phyloP scores from a whole-genome alignment of 192 early-diverging fungal genomes.

The Obelidium mucronatum region DNA sequence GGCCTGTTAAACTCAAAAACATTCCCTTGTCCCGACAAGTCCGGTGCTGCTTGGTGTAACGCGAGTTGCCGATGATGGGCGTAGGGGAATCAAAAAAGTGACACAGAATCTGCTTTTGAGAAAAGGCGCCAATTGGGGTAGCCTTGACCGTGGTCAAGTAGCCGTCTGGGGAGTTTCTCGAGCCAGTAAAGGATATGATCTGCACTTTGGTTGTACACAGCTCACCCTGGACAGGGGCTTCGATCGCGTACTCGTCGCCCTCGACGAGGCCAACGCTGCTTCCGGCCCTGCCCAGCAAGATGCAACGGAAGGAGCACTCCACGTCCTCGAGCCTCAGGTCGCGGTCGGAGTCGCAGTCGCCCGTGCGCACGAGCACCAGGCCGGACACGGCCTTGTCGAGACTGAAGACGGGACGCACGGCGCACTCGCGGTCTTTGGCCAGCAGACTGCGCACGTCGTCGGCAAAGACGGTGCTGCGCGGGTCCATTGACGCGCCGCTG shows the following conservation, averaged over 20 bases:
- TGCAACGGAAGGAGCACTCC: slow-evolving; percentile 15
- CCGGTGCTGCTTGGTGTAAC: slow-evolving; percentile 1
- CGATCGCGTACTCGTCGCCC: background rate
- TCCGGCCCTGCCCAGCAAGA: slow-evolving; percentile 13
- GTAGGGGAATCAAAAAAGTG: background rate
- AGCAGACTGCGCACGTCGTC: background rate
- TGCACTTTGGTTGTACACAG: slow-evolving; percentile 6
- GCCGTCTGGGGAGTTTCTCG: slow-evolving; percentile 18
- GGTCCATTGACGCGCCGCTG: slow-evolving; percentile 17
- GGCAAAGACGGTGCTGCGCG: background rate
- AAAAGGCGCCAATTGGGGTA: slow-evolving; percentile 5
- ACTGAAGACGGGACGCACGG: background rate
- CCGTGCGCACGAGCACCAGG: background rate
- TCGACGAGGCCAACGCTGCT: background rate
- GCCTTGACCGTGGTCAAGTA: slow-evolving; percentile 23
- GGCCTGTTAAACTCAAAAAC: background rate
- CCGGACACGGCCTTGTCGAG: slow-evolving; percentile 24
- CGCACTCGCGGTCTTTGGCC: background rate
- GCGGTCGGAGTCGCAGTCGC: background rate
- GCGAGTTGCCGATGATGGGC: slow-evolving; percentile 26
- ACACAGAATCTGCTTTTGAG: slow-evolving; percentile 11
- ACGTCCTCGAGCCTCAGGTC: background rate
- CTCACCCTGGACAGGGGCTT: background rate
- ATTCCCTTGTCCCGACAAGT: slow-evolving; percentile 29
- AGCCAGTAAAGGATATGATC: slow-evolving; percentile 9